A percentile compares a stretch with the other conserved stretches of the same genome.
Conservation (phyloP, 768 basidiomycete genomes). For the Pulveroboletus sp. region DNA sequence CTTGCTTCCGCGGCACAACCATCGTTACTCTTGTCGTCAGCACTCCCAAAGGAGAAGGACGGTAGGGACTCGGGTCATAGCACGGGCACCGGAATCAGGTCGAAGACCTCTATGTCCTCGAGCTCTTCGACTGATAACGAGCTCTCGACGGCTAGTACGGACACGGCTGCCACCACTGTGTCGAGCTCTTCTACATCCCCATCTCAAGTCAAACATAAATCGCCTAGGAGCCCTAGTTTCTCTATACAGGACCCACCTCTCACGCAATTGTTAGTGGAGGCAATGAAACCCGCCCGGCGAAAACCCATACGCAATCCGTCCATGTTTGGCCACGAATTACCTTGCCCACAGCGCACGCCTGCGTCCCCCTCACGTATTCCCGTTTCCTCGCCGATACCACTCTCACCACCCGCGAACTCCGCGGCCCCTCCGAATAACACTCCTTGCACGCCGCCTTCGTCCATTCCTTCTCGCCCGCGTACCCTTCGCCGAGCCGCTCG, state of each 20-base stretch:
- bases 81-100: constrained; percentile 14
- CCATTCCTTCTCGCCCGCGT: constrained; percentile 22
- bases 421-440: constrained; percentile 5
- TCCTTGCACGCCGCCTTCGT: constrained; percentile 15
- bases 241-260: constrained; percentile 22
- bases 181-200: constrained; percentile 18
- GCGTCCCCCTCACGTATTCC: constrained; percentile 30
- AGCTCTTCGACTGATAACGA: constrained; percentile 33
- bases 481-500: constrained; percentile 39
- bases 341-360: constrained; percentile 39
- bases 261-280: constrained; percentile 13
- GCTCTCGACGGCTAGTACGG: constrained; percentile 30
- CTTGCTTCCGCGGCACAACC: constrained; percentile 20
- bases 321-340: constrained; percentile 66
- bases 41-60: constrained; percentile 10
- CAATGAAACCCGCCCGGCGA: constrained; percentile 34
- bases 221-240: constrained; percentile 17
- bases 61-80: constrained; percentile 18
- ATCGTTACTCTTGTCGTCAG: constrained; percentile 23
- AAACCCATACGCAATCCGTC: constrained; percentile 60
- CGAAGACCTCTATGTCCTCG: constrained; percentile 27
- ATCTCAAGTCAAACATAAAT: constrained; percentile 17
- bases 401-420: constrained; percentile 15
- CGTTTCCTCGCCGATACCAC: constrained; percentile 25
- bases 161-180: constrained; percentile 29